Evolutionary conservation across 768 basidiomycete species (phyloP).

Genomic region (Myochromella boudieri): DNA sequence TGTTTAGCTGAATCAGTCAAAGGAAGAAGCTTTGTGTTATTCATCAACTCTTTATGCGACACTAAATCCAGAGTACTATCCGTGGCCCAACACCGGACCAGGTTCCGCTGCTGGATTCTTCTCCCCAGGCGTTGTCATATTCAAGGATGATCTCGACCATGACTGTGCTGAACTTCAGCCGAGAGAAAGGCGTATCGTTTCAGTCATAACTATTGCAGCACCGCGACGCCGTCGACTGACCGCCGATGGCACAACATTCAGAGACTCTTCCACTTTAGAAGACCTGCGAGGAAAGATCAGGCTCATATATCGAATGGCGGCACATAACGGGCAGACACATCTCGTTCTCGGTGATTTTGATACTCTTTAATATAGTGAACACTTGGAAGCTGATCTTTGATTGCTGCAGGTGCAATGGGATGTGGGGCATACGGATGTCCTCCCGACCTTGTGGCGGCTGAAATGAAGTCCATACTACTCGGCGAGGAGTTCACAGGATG

Average conservation of each 20-base stretch:
- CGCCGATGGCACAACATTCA: slow-evolving; percentile 21
- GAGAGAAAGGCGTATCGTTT: slow-evolving; percentile 34
- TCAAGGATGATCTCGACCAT: slow-evolving; percentile 46
- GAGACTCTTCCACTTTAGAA: slow-evolving; percentile 24
- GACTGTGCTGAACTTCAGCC: slow-evolving; percentile 33
- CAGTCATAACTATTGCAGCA: slow-evolving; percentile 47
- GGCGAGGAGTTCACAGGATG: slow-evolving; percentile 43
- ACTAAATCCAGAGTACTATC: slow-evolving; percentile 39
- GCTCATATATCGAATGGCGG: slow-evolving; percentile 43
- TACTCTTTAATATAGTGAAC: no score
- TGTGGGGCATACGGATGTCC: slow-evolving; percentile 45
- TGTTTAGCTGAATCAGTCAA: not conserved
- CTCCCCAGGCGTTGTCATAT: slow-evolving; percentile 48
- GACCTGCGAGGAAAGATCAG: slow-evolving; percentile 41
- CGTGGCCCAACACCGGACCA: slow-evolving; percentile 45
- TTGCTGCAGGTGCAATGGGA: slow-evolving; percentile 39
- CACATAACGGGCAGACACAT: slow-evolving; percentile 31
- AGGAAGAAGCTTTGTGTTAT: slow-evolving; percentile 52
- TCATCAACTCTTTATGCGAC: slow-evolving; percentile 45
- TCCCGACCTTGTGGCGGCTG: slow-evolving; percentile 35
- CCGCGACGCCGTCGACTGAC: slow-evolving; percentile 32
- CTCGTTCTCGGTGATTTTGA: slow-evolving; percentile 35
- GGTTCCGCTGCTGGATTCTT: slow-evolving; percentile 39
- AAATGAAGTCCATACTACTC: slow-evolving; percentile 42
- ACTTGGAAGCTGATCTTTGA: not conserved